Percentiles rank a stretch among this genome's conserved stretches.
These are phyloP conservation scores for Podila minutissima DNA, from an alignment of 192 early-diverging fungal species.

Conservation along the genomic window DNA sequence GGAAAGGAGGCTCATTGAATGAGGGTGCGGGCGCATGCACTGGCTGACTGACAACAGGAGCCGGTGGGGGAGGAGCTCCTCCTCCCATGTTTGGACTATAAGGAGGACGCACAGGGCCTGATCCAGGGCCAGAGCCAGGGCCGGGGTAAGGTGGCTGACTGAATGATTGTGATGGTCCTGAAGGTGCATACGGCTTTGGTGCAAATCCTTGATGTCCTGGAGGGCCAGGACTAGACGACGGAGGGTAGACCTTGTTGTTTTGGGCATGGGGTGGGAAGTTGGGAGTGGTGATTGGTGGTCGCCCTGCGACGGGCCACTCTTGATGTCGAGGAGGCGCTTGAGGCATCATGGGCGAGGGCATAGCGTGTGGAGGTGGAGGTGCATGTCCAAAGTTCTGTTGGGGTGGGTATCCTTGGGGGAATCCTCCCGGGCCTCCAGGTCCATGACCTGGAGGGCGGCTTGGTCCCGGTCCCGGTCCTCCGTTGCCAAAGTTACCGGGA, in stretches of 20 bases:
- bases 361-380: conserved; percentile 7
- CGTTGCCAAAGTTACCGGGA: neutral
- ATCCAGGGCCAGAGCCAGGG: neutral
- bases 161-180: conserved; percentile 1
- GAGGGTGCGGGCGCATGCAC: neutral
- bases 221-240: conserved; percentile 1
- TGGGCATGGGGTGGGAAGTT: conserved; percentile 12
- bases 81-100: conserved; percentile 23
- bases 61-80: neutral
- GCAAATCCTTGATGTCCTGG: conserved; percentile 3
- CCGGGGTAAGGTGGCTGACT: neutral
- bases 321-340: conserved; percentile 24
- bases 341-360: conserved; percentile 24
- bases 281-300: conserved; percentile 7
- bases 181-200: conserved; percentile 14
- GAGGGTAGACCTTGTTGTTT: neutral
- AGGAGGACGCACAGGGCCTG: conserved; percentile 6
- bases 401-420: conserved; percentile 20
- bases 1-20: neutral
- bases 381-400: conserved; percentile 19
- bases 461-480: conserved; percentile 22
- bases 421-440: conserved; percentile 8
- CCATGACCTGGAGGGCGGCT: conserved; percentile 6
- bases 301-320: conserved; percentile 35
- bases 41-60: conserved; percentile 1